Evolutionary conservation across 2,329 filamentous ascomycete genomes (phyloP).

Genomic region (Pseudogymnoascus sp.): DNA sequence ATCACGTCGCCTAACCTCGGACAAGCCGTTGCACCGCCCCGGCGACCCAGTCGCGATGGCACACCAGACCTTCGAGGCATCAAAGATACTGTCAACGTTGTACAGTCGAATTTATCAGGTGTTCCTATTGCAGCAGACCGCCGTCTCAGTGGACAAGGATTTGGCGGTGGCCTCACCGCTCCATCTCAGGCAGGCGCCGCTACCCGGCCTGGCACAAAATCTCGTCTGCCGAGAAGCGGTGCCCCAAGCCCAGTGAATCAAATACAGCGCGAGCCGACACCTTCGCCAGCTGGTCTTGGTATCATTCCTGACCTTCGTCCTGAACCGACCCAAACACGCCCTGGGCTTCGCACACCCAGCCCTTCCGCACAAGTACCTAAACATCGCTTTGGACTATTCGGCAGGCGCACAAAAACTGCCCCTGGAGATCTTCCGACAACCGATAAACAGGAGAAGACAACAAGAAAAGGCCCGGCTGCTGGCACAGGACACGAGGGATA

Average conservation of each 20-base stretch:
- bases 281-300: constrained; percentile 23
- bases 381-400: constrained; percentile 71
- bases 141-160: constrained; percentile 21
- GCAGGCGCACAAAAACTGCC: constrained; percentile 61
- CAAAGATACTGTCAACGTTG: not conserved
- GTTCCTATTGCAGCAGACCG: constrained; percentile 32
- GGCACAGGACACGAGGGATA: constrained; percentile 91
- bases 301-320: constrained; percentile 25
- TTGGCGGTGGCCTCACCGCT: constrained; percentile 13
- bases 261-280: constrained; percentile 23
- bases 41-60: constrained; percentile 61
- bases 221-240: constrained; percentile 28
- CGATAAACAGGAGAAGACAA: constrained; percentile 51
- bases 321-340: constrained; percentile 11
- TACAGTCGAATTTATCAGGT: constrained; percentile 42
- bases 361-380: constrained; percentile 49
- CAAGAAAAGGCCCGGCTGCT: constrained; percentile 72
- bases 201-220: constrained; percentile 30
- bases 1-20: constrained; percentile 24
- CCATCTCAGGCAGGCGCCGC: constrained; percentile 23
- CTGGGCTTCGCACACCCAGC: constrained; percentile 41
- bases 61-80: constrained; percentile 50
- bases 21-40: constrained; percentile 36
- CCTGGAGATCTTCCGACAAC: constrained; percentile 36
- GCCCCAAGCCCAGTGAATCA: constrained; percentile 29